Base-by-base conservation (phyloP, 2,329 filamentous ascomycete genomes). In the Aspergillus sp. region DNA sequence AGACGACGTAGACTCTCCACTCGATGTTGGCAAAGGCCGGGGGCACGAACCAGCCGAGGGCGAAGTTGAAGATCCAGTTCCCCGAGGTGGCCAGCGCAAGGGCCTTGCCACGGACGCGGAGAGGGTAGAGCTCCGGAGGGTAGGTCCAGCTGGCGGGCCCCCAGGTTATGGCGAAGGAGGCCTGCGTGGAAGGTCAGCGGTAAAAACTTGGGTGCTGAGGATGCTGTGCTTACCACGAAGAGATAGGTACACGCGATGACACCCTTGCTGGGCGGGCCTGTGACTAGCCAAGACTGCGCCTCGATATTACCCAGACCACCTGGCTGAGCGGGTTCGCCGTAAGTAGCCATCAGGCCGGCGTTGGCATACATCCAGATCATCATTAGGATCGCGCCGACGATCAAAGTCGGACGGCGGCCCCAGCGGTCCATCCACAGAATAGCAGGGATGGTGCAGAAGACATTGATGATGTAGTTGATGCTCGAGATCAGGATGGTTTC, bases 401-500 rank as follows among this genome's bases (percentile, higher is more conserved):
- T 63, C 15, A 85, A 67, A 3, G 79, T 74, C 3, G 65, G 66
- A 25, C 81, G 82, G 41, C 83, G 82, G 29, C 84, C 84, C 76
- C 79, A 83, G 36, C 70, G 68, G 45, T 91, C 83, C 46, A 86
- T 72, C 62, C 68, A 88, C 26, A 88, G 55, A n/a, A 89, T 69
- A 1, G 82, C 82, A 0, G 82, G 80, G 5, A 88, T 55, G 0
- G 84, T 89, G 76, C 85, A 82, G 32, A 77, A 42, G 2, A 89
- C 82, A 53, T 88, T 88, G 66, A 89, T 84, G 44, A 86, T 69
- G 52, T 82, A 84, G 49, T 83, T 76, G 42, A 84, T 82, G 5
- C 72, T 74, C 3, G 80, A 71, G 22, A 82, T 58, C n/a, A 85
- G 67, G 15, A 77, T 71, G 36, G 67, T 71, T 47, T 74, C 67